Conservation (phyloP, 2,329 filamentous ascomycete species). For the Stagonosporopsis chrysanthemi region DNA sequence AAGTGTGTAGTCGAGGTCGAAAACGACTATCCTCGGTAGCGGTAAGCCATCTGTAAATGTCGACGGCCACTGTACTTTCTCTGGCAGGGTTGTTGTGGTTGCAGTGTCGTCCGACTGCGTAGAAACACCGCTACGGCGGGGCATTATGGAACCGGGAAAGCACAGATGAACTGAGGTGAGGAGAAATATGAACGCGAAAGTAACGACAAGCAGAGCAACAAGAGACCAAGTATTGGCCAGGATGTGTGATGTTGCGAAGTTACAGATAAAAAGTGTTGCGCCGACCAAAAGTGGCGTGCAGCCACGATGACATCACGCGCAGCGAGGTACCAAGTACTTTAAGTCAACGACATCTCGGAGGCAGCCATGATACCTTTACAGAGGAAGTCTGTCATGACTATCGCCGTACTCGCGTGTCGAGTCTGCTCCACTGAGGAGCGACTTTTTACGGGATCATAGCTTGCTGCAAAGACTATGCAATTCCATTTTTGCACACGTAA, state of each 20-base stretch:
- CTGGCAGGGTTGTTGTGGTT: constrained; percentile 47
- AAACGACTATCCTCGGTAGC: constrained; percentile 83
- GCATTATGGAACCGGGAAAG: constrained; percentile 32
- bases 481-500: no score
- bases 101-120: constrained; percentile 33
- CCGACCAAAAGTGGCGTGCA: constrained; percentile 7
- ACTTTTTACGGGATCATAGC: no score
- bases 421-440: no score
- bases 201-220: neutral
- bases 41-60: constrained; percentile 73
- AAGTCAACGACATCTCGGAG: neutral
- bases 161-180: neutral
- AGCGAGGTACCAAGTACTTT: neutral
- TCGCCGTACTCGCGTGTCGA: no score
- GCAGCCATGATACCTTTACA: neutral
- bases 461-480: no score
- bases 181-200: neutral
- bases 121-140: constrained; percentile 35
- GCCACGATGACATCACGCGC: constrained; percentile 16
- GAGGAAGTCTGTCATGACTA: no score
- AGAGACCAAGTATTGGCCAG: neutral
- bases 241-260: neutral
- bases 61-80: constrained; percentile 53
- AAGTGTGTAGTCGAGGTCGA: constrained; percentile 97
- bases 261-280: neutral